Evolutionary conservation across 2,329 filamentous ascomycete genomes (phyloP), one percentile per base, ranked within the genome.

Genomic region (Colletotrichum gigasporum): DNA sequence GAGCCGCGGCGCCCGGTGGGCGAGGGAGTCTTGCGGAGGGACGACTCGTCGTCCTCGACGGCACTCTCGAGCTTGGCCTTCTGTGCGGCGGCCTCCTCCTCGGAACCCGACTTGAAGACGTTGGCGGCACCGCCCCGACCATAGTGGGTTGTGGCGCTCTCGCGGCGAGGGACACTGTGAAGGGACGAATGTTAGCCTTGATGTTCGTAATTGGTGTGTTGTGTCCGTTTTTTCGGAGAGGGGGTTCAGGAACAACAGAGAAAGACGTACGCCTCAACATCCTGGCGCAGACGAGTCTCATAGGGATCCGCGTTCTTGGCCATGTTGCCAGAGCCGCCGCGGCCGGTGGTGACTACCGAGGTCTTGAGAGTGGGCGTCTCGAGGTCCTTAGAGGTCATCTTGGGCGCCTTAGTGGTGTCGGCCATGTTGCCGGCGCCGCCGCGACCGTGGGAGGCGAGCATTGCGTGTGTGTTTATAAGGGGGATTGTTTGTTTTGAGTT

Each of bases 301-400:
- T 83, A 79, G 3, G 90, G 88, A 71, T 96, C 90, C 67, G 87
- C 88, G 74, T 90, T 90, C 69, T 80, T 82, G 48, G 91, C 89
- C 91, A 97, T 97, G 82, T 97, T 97, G 65, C 94, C 94, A 4
- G 87, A 90, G 66, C 94, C 94, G 59, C 94, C 94, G 53, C 94
- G 91, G 60, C 94, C 94, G 3, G 94, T 97, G 18, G 94, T 97
- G 74, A 95, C 94, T 69, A 92, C 83, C n/a, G 91, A 81, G 47
- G 87, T 87, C 80, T 96, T 97, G 74, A 98, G 87, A 11, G 88
- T 91, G 1, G 94, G 94, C 1, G 94, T 97, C 71, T 90, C 82
- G 67, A 97, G 87, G 72, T 95, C 91, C 68, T 86, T 80, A 52
- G 87, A 80, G 28, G 82, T 78, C 44, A 88, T 70, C 64, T 78